Conservation (phyloP, 129 eudicot species). For the Daucus carota region DNA sequence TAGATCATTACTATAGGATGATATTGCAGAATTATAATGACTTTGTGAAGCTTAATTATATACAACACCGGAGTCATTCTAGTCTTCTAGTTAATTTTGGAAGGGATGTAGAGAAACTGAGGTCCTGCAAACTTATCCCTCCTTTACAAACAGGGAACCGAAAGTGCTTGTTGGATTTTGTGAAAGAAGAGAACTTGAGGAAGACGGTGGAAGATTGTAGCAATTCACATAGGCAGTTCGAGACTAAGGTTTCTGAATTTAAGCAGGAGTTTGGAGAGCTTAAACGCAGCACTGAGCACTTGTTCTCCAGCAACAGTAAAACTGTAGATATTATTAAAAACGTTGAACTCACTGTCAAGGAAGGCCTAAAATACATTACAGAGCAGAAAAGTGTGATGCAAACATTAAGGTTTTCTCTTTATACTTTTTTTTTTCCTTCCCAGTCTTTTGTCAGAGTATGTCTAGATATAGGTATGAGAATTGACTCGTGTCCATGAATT, state of each 20-base stretch:
- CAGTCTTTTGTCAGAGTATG: background rate
- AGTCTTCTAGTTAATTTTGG: slow-evolving; percentile 57
- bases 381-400: slow-evolving; percentile 92
- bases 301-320: slow-evolving; percentile 62
- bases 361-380: slow-evolving; percentile 43
- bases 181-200: slow-evolving; percentile 42
- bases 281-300: slow-evolving; percentile 51
- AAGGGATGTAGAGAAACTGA: slow-evolving; percentile 74
- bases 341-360: slow-evolving; percentile 58
- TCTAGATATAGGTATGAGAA: background rate
- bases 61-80: slow-evolving; percentile 60
- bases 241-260: slow-evolving; percentile 74
- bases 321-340: slow-evolving; percentile 50
- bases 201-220: slow-evolving; percentile 69
- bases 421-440: slow-evolving; percentile 8
- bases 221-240: slow-evolving; percentile 80
- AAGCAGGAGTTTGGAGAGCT: slow-evolving; percentile 83
- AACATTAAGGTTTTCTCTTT: slow-evolving; percentile 52
- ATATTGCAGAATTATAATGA: slow-evolving; percentile 60
- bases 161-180: slow-evolving; percentile 7
- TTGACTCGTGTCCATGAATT: background rate
- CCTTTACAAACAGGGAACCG: slow-evolving; percentile 43
- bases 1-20: slow-evolving; percentile 70
- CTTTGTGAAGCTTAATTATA: slow-evolving; percentile 57
- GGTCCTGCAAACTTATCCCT: slow-evolving; percentile 56